A percentile compares a stretch with the other conserved stretches of the same genome.
These are phyloP conservation scores for Dictyophora rubrovolvata DNA, from an alignment of 768 basidiomycete genomes.

Conservation along the genomic window DNA sequence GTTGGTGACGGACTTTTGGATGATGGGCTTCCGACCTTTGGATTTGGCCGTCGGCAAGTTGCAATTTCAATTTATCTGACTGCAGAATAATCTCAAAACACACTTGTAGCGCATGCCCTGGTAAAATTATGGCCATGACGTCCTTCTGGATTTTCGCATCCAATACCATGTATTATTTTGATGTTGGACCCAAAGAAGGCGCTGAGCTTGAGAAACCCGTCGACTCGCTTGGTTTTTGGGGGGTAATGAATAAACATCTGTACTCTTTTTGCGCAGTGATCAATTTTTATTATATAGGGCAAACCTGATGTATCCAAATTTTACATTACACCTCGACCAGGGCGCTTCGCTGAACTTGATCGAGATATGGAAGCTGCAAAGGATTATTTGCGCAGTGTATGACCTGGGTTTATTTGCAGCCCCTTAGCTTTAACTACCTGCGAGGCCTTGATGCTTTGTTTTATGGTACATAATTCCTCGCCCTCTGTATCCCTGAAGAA, in stretches of 20 bases:
- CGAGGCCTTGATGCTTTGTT: too few relatives aligned
- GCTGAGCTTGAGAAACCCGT: neutral
- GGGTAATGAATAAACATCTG: neutral
- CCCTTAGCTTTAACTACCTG: too few relatives aligned
- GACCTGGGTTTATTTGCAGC: neutral
- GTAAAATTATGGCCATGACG: neutral
- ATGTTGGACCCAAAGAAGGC: slow-evolving; percentile 1
- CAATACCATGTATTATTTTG: neutral
- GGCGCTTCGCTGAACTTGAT: neutral
- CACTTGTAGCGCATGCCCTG: neutral
- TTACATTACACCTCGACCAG: neutral
- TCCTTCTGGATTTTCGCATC: neutral
- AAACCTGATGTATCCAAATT: neutral
- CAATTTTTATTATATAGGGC: neutral
- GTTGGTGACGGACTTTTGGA: neutral
- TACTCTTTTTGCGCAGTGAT: neutral
- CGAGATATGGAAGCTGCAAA: neutral
- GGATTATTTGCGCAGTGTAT: neutral
- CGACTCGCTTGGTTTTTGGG: neutral
- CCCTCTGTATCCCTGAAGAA: too few relatives aligned
- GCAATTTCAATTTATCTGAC: neutral
- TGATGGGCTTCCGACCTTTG: neutral
- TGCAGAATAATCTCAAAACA: neutral
- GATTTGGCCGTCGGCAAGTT: neutral
- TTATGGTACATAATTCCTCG: too few relatives aligned